Base-by-base conservation (phyloP, 2,329 filamentous ascomycete genomes). In the Biscogniauxia mediterranea region DNA sequence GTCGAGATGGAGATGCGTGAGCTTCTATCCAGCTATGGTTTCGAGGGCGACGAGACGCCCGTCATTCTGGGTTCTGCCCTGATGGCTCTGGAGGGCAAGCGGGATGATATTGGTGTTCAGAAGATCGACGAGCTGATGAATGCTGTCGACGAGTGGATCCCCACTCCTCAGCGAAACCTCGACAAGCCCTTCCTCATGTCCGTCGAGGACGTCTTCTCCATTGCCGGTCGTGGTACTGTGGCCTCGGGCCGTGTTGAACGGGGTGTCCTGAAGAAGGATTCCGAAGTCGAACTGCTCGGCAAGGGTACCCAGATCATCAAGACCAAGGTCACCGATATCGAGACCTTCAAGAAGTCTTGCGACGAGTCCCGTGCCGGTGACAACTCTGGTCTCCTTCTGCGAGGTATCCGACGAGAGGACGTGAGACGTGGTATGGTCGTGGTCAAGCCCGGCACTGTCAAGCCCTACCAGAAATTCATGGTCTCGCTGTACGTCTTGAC, bases 1-100 rank as follows among this genome's bases (percentile, higher is more conserved):
- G 95, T 99, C 77, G 95, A 99, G 87, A 96, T 99, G 90, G 95
- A 99, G 84, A 99, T 99, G 95, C 92, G 95, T 75, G 95, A 99
- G 82, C 89, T 99, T 59, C 89, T 99, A 63, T 87, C 75, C 73
- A 89, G 88, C 71, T 99, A 99, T 80, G 93, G 93, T 65, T 99
- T 99, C 78, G 95, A 99, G 81, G 95, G 95, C 71, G 96, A 99
- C 73, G 92, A 98, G 59, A 99, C 95, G 56, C 95, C 95, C 66
- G 96, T 99, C 78, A 85, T 99, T 78, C 90, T 99, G 84, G 95
- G 95, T 66, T 99, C 95, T 71, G 95, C 95, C 68, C 89, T 99
- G 56, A 97, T 93, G 82, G 93, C 95, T 57, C 84, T 99, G 56
- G 93, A 99, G 77, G 87, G 86, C 79, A 91, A 92, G 78, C 85